These are phyloP conservation scores for Wickerhamomyces sp. DNA, from an alignment of 1,139 yeast species.

Conservation along the genomic window DNA sequence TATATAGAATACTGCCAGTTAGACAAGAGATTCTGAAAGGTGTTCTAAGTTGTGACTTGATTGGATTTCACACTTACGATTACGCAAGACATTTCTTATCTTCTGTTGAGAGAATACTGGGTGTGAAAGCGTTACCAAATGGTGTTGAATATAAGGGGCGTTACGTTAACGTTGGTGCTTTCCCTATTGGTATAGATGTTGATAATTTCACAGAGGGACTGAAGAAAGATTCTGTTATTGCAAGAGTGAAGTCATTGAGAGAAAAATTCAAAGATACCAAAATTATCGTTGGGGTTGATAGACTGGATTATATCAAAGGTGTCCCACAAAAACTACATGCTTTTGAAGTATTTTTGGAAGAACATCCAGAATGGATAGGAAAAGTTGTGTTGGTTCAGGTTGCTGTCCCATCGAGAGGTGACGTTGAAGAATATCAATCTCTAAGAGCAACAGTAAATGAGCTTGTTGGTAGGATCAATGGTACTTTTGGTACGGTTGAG, in stretches of 20 bases:
- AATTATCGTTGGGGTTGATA: conserved; percentile 91
- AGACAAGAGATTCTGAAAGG: conserved; percentile 89
- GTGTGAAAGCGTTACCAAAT: conserved; percentile 82
- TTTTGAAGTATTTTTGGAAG: conserved; percentile 83
- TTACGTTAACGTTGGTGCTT: conserved; percentile 85
- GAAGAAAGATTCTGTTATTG: conserved; percentile 53
- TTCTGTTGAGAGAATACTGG: conserved; percentile 81
- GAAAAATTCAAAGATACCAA: conserved; percentile 66
- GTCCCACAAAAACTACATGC: conserved; percentile 97
- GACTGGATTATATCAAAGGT: conserved; percentile 94
- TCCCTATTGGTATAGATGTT: conserved; percentile 97
- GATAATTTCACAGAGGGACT: conserved; percentile 85
- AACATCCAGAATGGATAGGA: conserved; percentile 98
- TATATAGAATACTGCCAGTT: conserved; percentile 92
- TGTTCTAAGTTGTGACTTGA: conserved; percentile 86
- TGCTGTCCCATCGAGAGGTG: conserved; percentile 97
- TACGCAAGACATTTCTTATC: conserved; percentile 97
- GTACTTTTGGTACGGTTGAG: conserved; percentile 93
- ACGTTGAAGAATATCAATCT: conserved; percentile 96
- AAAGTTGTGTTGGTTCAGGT: conserved; percentile 94
- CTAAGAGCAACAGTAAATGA: conserved; percentile 92
- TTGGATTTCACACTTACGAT: conserved; percentile 99
- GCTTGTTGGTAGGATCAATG: conserved; percentile 93
- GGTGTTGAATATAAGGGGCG: conserved; percentile 80
- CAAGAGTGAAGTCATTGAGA: conserved; percentile 57